Evolutionary conservation across 2,329 filamentous ascomycete species (phyloP).

Genomic region (Ceratocystis eucalypticola): DNA sequence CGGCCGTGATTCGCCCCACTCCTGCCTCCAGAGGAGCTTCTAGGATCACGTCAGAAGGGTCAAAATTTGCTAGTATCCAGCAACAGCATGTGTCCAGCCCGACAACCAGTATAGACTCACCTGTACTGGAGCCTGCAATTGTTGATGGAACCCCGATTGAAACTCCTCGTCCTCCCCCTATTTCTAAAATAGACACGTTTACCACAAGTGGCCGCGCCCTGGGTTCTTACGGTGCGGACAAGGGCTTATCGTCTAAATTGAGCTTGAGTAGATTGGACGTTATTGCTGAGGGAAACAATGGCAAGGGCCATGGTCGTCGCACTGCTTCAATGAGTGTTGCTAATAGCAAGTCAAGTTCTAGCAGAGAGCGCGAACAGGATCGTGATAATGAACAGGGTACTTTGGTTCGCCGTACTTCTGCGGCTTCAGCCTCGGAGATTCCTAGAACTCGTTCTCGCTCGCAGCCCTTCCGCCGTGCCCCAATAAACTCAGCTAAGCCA

Average conservation of each 20-base stretch:
- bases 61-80: neutral
- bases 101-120: neutral
- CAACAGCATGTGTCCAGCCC: neutral
- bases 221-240: neutral
- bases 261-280: slow-evolving; percentile 14
- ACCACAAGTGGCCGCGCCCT: neutral
- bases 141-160: slow-evolving; percentile 16
- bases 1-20: neutral
- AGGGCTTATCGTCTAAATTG: slow-evolving; percentile 10
- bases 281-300: slow-evolving; percentile 11
- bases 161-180: slow-evolving; percentile 13
- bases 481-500: slow-evolving; percentile 41
- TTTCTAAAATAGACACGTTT: slow-evolving; percentile 10
- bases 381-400: neutral
- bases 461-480: slow-evolving; percentile 28
- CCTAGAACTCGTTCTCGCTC: slow-evolving; percentile 9
- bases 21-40: neutral
- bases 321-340: slow-evolving; percentile 13
- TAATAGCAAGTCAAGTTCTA: neutral
- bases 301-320: slow-evolving; percentile 13
- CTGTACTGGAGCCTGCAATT: slow-evolving; percentile 10
- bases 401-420: neutral
- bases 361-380: neutral
- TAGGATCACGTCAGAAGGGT: neutral
- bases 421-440: neutral